phyloP scores from a whole-genome alignment of 139 green algal genomes.

The Volvox africanus region DNA sequence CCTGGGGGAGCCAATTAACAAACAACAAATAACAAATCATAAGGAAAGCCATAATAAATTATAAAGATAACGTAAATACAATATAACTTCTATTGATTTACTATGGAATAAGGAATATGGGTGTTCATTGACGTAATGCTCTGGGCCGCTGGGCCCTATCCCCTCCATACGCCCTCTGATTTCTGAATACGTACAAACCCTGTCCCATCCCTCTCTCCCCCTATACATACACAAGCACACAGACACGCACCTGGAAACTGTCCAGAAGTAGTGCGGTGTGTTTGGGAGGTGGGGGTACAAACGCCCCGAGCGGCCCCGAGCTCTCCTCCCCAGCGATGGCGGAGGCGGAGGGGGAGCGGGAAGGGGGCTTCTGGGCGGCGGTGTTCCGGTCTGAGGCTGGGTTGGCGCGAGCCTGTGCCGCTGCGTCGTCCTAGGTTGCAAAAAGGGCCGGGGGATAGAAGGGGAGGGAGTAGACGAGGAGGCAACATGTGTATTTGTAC shows the following conservation, averaged over 20 bases:
- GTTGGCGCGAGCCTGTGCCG: not conserved
- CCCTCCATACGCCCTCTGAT: not conserved
- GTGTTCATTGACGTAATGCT: not conserved
- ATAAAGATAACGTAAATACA: too few relatives aligned
- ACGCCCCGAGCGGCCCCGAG: not conserved
- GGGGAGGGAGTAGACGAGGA: too few relatives aligned
- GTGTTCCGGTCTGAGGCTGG: not conserved
- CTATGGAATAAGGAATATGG: not conserved
- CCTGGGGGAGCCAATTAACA: not conserved
- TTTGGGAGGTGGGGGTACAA: not conserved
- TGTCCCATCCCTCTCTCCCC: not conserved
- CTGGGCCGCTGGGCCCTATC: too few relatives aligned
- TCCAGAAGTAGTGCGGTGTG: constrained; percentile 39
- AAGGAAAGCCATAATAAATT: too few relatives aligned
- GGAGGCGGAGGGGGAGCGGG: not conserved
- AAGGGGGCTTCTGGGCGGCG: not conserved
- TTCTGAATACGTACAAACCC: not conserved
- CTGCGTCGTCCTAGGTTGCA: not conserved
- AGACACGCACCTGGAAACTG: constrained; percentile 20
- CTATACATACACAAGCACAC: not conserved
- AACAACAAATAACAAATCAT: too few relatives aligned
- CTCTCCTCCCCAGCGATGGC: not conserved
- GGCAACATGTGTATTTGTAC: not conserved
- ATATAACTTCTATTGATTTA: too few relatives aligned
- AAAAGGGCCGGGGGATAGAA: too few relatives aligned